Base-by-base conservation (phyloP, 2,329 filamentous ascomycete species). In the Colletotrichum godetiae region DNA sequence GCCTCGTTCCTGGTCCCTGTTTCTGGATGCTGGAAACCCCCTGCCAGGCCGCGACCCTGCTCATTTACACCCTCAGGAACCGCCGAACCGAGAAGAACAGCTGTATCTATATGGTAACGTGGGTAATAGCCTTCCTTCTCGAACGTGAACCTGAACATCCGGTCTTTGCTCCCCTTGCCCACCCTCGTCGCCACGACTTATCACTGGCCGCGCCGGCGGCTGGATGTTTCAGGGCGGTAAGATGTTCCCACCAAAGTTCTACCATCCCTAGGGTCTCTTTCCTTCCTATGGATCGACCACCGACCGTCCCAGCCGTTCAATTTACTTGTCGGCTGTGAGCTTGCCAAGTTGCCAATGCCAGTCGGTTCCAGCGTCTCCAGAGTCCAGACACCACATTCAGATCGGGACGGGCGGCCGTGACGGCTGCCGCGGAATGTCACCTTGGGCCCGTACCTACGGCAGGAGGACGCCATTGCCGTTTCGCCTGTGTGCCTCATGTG, bases 171-270 rank as follows among this genome's bases (percentile, higher is more conserved):
- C 61, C 56, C 57, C 42, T 67, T 65, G 56, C 35, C 55, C 64
- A 58, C 37, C 66, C 31, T 64, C 33, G 49, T 58, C 31, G 37
- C 57, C 22, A 49, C 67, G 29, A 33, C 56, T 42, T 61, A 57
- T 71, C 29, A 71, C 60, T 66, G 71, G 67, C 58, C 49, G 35
- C 56, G 49, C 60, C 29, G 35, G 55, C 70, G 55, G 35, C 70
- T 70, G 55, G 56, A 71, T 66, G 71, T 73, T 73, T 73, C 71
- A 73, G 71, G 71, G 60, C 56, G 60, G 71, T 73, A 73, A 73
- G 71, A 73, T 71, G 60, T 73, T 73, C 67, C 67, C 67, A 73
- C 71, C 71, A 71, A 70, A 56, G 53, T 56, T 71, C 22, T 66
- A 37, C 33, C 24, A 33, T 37, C 70, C 53, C 27, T 68, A 35